Evolutionary conservation across 441 rosid species (phyloP), one percentile per base, ranked within the genome.

Genomic region (Erodium chrysanthum): DNA sequence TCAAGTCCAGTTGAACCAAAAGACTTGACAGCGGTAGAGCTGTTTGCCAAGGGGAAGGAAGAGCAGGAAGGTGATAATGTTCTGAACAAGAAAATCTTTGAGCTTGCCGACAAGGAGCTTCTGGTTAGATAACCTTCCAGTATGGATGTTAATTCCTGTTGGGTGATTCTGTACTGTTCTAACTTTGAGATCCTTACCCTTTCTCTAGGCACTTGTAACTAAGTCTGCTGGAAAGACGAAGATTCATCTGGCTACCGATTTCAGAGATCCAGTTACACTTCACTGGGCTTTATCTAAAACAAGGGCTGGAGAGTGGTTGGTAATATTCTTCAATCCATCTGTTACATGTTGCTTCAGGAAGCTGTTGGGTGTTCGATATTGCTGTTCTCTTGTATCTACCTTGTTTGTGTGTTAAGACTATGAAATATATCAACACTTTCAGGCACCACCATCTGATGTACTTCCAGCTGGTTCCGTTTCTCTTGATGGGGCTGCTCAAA

Each of bases 201-300:
- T 74, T 65, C 54, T 70, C 70, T 78, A 94, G 99, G 96, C 80
- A 69, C 82, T 94, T 75, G 90, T 85, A 69, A 76, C 84, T 67
- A 87, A 89, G 79, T 60, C 72, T 81, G 72, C 82, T 70, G 92
- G 82, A 56, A 91, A 82, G 82, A 79, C 67, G 52, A 88, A 85
- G 80, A 78, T 94, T 75, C 80, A 74, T 76, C 42, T 94, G 64
- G 96, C 84, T 68, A 83, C 96, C 37, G 87, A 91, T 79, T 75
- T 82, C 73, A 82, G 73, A 75, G 94, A 87, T 66, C 90, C 92
- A 15, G 68, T 87, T 66, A 79, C 84, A 67, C 86, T 94, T 78
- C 99, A 88, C 74, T 94, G 99, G 99, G 99, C 92, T 75, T 82
- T 94, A 78, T 91, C 99, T 68, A 84, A 81, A 75, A 81, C 54